Base-by-base conservation (phyloP, 2,329 filamentous ascomycete species). In the Nigrograna mackinnonii region DNA sequence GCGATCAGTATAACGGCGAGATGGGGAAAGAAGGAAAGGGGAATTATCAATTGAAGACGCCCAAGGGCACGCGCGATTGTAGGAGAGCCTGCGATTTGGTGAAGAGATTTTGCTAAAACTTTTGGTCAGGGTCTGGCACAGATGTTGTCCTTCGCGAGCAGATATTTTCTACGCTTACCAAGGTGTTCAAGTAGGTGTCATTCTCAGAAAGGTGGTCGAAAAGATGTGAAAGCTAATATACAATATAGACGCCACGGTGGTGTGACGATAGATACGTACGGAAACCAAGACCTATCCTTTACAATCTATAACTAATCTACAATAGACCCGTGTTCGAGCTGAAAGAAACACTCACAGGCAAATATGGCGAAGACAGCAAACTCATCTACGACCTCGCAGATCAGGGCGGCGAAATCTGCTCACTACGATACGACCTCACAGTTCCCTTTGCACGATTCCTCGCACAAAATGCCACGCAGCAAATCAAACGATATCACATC, bases 31-130 rank as follows among this genome's bases (percentile, higher is more conserved):
- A 73, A 57, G 39, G 39, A 18, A 41, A 41, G 22, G 40, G 17
- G 11, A 31, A 65, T 40, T 85, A 87, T 70, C 83, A 84, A 70
- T 79, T 95, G 66, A 95, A 95, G 78, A 89, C 86, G 62, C 89
- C 90, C 49, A 95, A 95, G 79, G 90, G 91, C 56, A 95, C 90
- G 53, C 88, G 89, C 66, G 91, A 95, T 69, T 95, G 84, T 84
- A 67, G 39, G 68, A 49, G 6, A n/a, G n/a, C n/a, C n/a, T n/a
- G n/a, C n/a, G n/a, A n/a, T n/a, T n/a, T n/a, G n/a, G n/a, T n/a
- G n/a, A n/a, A n/a, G n/a, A n/a, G n/a, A n/a, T n/a, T n/a, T n/a
- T n/a, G n/a, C n/a, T n/a, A n/a, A n/a, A n/a, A n/a, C n/a, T n/a
- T n/a, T n/a, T n/a, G n/a, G n/a, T 35, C 41, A 65, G 61, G 59